These are phyloP conservation scores for Fraxinus sp. DNA, from an alignment of 305 asterid species.

Conservation along the genomic window DNA sequence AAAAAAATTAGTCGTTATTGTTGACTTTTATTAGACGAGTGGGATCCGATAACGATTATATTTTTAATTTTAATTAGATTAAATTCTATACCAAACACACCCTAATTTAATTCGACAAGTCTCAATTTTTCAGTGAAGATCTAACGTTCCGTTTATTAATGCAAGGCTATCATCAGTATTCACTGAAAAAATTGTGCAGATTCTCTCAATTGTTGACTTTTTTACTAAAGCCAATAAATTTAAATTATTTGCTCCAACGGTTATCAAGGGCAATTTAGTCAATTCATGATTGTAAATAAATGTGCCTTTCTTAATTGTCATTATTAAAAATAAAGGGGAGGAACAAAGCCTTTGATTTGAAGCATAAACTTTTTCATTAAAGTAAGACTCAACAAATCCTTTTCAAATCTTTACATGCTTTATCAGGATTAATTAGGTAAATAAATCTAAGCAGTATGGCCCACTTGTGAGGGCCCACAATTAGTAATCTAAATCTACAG, in stretches of 20 bases:
- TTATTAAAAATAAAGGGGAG: slow-evolving; percentile 33
- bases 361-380: slow-evolving; percentile 44
- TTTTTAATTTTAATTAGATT: too few species aligned
- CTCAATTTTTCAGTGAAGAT: not conserved
- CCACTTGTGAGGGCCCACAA: slow-evolving; percentile 23
- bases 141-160: not conserved
- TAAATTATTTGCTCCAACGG: slow-evolving; percentile 28
- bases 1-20: too few species aligned
- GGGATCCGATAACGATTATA: too few species aligned
- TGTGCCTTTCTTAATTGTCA: slow-evolving; percentile 23
- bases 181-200: not conserved
- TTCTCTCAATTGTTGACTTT: slow-evolving; percentile 16
- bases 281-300: slow-evolving; percentile 13
- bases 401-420: slow-evolving; percentile 27
- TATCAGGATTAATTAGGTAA: slow-evolving; percentile 31
- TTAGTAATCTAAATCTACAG: slow-evolving; percentile 12
- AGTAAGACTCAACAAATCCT: slow-evolving; percentile 31
- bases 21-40: too few species aligned
- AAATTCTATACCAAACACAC: too few species aligned
- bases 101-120: not conserved
- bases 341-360: slow-evolving; percentile 42
- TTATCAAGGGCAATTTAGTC: slow-evolving; percentile 30
- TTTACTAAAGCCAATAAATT: slow-evolving; percentile 25
- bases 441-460: slow-evolving; percentile 10
- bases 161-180: not conserved